Base-by-base conservation (phyloP, 345 rosid species). In the Iberis pinnata region DNA sequence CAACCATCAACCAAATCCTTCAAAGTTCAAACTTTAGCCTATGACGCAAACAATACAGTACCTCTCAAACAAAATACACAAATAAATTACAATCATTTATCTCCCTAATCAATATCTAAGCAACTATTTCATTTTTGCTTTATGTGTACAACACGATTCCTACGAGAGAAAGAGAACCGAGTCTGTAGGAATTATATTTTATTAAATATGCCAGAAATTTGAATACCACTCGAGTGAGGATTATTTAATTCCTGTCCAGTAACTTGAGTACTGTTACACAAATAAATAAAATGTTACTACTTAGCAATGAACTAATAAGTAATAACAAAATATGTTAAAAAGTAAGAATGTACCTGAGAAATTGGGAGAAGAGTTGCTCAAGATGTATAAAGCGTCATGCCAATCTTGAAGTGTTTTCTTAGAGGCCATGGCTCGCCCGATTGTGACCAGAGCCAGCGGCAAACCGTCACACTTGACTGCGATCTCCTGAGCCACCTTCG, bases 381-480 rank as follows among this genome's bases (percentile, higher is more conserved):
- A 55, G 42, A 65, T 57, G 41, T 71, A 67, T 31, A 69, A 52
- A 18, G 77, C 74, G 38, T 60, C 53, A 41, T 42, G 57, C 78
- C 75, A 70, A 9, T 63, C 67, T 48, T 63, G 60, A 31, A 52
- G 62, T 13, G 70, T 70, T 31, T 51, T 63, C 68, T 67, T 70
- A 22, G 58, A 36, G 3, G 68, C 64, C 75, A 74, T 70, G 31
- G 70, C 75, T 42, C 71, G 68, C 6, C 73, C 70, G 0, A 74
- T 55, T 7, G 67, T 55, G 59, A 70, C 62, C 18, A 74, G 63
- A n/a, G 75, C 68, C 24, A 67, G 25, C 0, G 75, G 78, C 38
- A 67, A 68, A 16, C 70, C 75, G 0, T 40, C 43, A 2, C 78
- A 70, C 32, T 60, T 54, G 24, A 58, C 43, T 20, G 72, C 72